phyloP scores from a whole-genome alignment of 306 rosid species.

The Ormosia semicastrata region DNA sequence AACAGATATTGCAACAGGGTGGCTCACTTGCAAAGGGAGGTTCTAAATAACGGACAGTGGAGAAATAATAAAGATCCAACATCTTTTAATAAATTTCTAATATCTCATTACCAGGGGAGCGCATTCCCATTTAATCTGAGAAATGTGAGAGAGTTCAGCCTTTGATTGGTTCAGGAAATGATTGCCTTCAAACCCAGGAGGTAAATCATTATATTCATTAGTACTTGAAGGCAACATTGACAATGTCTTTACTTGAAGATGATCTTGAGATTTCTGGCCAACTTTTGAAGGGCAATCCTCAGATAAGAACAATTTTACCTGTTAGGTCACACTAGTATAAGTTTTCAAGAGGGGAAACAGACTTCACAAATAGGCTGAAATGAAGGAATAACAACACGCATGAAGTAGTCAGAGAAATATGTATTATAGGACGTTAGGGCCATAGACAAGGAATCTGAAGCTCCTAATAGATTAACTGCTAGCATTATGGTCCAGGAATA shows the following conservation, averaged over 20 bases:
- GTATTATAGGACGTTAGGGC: neutral
- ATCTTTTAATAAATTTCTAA: neutral
- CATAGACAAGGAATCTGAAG: neutral
- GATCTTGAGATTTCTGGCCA: conserved; percentile 39
- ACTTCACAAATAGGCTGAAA: neutral
- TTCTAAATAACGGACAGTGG: neutral
- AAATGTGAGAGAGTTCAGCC: conserved; percentile 13
- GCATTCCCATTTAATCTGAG: conserved; percentile 55
- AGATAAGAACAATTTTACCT: conserved; percentile 58
- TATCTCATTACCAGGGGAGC: conserved; percentile 59
- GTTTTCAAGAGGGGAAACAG: neutral
- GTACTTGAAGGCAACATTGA: conserved; percentile 34
- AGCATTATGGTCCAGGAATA: neutral
- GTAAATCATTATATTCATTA: conserved; percentile 36
- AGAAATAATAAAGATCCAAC: neutral
- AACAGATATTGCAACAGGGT: conserved; percentile 6
- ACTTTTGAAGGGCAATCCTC: conserved; percentile 61
- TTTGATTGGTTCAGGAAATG: conserved; percentile 27
- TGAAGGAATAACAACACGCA: neutral
- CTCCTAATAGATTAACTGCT: neutral
- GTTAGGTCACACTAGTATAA: conserved; percentile 16
- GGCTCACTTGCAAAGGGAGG: neutral
- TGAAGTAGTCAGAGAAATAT: neutral
- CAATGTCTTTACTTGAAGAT: conserved; percentile 48
- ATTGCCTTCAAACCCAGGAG: conserved; percentile 69